Evolutionary conservation across 2,329 filamentous ascomycete species (phyloP).

Genomic region (Uncinocarpus reesii): DNA sequence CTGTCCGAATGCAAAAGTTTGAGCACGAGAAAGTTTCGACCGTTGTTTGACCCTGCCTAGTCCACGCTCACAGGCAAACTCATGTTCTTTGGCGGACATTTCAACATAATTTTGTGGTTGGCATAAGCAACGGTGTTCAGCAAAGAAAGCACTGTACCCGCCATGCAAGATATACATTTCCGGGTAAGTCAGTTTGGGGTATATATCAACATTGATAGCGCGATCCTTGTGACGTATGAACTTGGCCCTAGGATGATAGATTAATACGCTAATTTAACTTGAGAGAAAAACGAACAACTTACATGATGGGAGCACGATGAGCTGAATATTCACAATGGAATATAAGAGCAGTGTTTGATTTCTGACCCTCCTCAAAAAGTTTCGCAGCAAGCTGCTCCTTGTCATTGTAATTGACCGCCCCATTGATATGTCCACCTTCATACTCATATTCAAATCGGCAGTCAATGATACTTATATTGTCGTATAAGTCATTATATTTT

Average conservation of each 20-base stretch:
- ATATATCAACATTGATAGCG: constrained; percentile 69
- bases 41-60: constrained; percentile 86
- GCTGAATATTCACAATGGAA: constrained; percentile 99
- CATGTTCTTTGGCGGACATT: constrained; percentile 88
- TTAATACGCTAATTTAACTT: neutral
- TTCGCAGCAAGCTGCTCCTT: constrained; percentile 75
- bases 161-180: constrained; percentile 96
- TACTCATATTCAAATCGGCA: constrained; percentile 99
- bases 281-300: constrained; percentile 21
- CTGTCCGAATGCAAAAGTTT: constrained; percentile 91
- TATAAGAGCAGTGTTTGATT: constrained; percentile 67
- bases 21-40: constrained; percentile 72
- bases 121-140: constrained; percentile 66
- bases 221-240: constrained; percentile 85
- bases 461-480: constrained; percentile 79
- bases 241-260: constrained; percentile 50
- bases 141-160: constrained; percentile 89
- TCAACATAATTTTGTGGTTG: constrained; percentile 93
- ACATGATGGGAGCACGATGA: constrained; percentile 88
- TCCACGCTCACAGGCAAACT: constrained; percentile 84
- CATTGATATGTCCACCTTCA: constrained; percentile 86
- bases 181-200: constrained; percentile 83
- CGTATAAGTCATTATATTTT: constrained; percentile 63
- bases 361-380: constrained; percentile 58
- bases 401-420: constrained; percentile 92